Percentiles rank a stretch among this genome's conserved stretches.
Conservation (phyloP, 108 stramenopile species). For the Stephanodiscus triporus region DNA sequence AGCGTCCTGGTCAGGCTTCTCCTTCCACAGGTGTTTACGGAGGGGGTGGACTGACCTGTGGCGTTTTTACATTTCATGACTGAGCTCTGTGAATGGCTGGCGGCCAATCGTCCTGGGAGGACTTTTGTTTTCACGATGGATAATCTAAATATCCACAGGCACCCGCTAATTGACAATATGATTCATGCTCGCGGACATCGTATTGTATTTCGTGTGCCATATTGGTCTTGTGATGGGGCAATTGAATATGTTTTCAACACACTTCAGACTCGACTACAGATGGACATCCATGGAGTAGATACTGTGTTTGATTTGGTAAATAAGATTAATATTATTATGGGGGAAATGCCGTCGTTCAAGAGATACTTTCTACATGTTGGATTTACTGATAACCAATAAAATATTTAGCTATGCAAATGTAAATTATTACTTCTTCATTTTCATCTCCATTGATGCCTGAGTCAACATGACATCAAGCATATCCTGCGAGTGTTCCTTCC, state of each 20-base stretch:
- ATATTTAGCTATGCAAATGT: too few species aligned
- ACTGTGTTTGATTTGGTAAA: too few species aligned
- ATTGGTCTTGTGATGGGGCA: too few species aligned
- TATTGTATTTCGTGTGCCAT: slow-evolving; percentile 33
- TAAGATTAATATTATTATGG: slow-evolving; percentile 30
- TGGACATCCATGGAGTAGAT: too few species aligned
- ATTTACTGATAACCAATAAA: slow-evolving; percentile 9
- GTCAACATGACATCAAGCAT: too few species aligned
- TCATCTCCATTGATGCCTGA: too few species aligned
- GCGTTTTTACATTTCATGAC: slow-evolving; percentile 26
- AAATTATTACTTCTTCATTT: too few species aligned
- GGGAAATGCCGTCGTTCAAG: slow-evolving; percentile 5
- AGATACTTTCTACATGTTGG: slow-evolving; percentile 24
- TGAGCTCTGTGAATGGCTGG: slow-evolving; percentile 10
- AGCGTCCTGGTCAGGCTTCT: not conserved
- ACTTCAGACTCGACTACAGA: too few species aligned
- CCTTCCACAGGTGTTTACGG: slow-evolving; percentile 14
- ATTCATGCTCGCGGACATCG: slow-evolving; percentile 25
- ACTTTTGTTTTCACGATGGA: slow-evolving; percentile 42
- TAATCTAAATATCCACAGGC: slow-evolving; percentile 36
- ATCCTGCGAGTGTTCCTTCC: not conserved
- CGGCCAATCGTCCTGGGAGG: too few species aligned
- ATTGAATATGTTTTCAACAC: too few species aligned
- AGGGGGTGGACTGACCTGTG: slow-evolving; percentile 18
- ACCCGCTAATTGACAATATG: slow-evolving; percentile 13